phyloP scores from a whole-genome alignment of 2,329 filamentous ascomycete genomes.

The Amauroascus verrucosus region DNA sequence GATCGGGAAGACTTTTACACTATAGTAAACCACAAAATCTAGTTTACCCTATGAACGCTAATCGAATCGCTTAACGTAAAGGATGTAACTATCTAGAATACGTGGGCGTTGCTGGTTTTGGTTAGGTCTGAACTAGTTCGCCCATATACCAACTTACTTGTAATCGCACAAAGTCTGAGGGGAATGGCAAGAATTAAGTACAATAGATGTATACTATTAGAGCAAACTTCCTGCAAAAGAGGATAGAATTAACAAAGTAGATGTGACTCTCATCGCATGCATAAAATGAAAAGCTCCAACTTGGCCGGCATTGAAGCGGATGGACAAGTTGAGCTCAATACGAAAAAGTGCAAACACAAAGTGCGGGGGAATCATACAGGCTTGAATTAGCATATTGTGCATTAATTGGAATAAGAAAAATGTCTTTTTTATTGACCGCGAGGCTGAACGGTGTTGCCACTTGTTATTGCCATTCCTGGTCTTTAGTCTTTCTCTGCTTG shows the following conservation, averaged over 20 bases:
- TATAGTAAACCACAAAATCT: too few species aligned
- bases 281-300: too few species aligned
- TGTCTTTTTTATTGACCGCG: slow-evolving; percentile 1
- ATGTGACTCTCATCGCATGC: too few species aligned
- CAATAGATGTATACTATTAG: slow-evolving; percentile 3
- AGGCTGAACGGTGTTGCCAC: slow-evolving; percentile 7
- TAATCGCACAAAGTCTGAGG: neutral
- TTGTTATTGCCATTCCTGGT: slow-evolving; percentile 13
- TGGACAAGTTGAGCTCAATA: too few species aligned
- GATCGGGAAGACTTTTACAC: too few species aligned
- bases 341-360: neutral
- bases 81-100: too few species aligned
- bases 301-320: too few species aligned
- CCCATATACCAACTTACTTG: neutral
- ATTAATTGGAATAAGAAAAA: too few species aligned
- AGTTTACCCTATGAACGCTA: too few species aligned
- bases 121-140: neutral
- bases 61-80: too few species aligned
- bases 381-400: too few species aligned
- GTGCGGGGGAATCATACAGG: neutral
- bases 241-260: too few species aligned
- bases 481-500: neutral
- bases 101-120: neutral
- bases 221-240: neutral
- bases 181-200: slow-evolving; percentile 3